Base-by-base conservation (phyloP, 108 stramenopile species). In the Cyclotella choctawhatcheeana region DNA sequence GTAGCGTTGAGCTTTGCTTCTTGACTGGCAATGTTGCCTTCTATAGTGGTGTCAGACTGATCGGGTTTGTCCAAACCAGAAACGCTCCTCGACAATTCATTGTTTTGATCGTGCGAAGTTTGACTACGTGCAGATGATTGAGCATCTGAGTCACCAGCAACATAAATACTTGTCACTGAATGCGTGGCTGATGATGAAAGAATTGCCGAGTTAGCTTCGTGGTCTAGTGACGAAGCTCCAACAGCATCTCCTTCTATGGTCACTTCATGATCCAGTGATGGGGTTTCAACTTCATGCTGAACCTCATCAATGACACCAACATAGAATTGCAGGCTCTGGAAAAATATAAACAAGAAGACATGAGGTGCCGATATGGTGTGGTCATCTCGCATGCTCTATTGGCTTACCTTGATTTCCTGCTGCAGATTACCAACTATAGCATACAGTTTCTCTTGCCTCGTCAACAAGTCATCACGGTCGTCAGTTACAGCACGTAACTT, bases 331-430 rank as follows among this genome's bases (percentile, higher is more conserved):
- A 60, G 43, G 27, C 43, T 43, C 59, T 44, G 12, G n/a, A 22
- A 60, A 10, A 16, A 60, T 18, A 6, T 27, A 2, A 18, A 40
- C 21, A 40, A 60, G 6, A 5, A 44, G 2, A 60, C 34, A 40
- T 48, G 29, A 3, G 44, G 44, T 33, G 44, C n/a, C 34, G 37
- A 18, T 18, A 31, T 14, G 37, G 13, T 0, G 20, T 56, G 14
- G 10, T 31, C 29, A 30, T 31, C 37, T 7, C n/a, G 30, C 29
- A 31, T 12, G 22, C 32, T 37, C 33, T 67, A 32, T 67, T 30
- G 44, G 20, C 55, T 34, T 61, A 74, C 73, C 64, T 64, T 64
- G 18, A 65, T 58, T 65, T 74, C 55, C 7, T 65, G 22, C 31
- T 65, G 62, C 14, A 74, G 17, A 16, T 34, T 50, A 3, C 40